A percentile compares a stretch with the other conserved stretches of the same genome.
Evolutionary conservation across 2,329 filamentous ascomycete species (phyloP).

Genomic region (Chaetomium sp.): DNA sequence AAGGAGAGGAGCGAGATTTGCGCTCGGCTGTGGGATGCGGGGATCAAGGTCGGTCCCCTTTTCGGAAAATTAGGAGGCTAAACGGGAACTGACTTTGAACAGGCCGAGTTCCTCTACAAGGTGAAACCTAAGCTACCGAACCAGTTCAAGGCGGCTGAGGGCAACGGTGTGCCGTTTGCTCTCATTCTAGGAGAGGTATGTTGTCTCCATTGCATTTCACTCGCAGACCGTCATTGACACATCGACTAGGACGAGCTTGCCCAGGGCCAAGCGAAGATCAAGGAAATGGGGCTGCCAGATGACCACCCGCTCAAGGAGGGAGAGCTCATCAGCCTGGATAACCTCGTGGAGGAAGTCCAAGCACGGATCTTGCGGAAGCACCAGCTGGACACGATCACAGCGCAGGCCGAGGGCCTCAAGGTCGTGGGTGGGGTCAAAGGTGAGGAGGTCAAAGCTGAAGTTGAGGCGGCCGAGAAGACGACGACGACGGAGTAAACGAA

Average conservation of each 20-base stretch:
- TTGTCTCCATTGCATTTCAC: not conserved
- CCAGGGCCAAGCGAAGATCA: slow-evolving; percentile 78
- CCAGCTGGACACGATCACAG: slow-evolving; percentile 38
- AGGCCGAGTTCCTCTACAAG: slow-evolving; percentile 82
- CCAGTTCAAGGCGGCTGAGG: slow-evolving; percentile 88
- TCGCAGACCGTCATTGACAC: not conserved
- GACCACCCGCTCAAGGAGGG: slow-evolving; percentile 90
- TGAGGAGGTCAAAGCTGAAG: slow-evolving; percentile 29
- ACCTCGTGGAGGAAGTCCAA: slow-evolving; percentile 21
- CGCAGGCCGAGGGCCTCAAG: slow-evolving; percentile 38
- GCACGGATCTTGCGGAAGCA: slow-evolving; percentile 36
- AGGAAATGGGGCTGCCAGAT: slow-evolving; percentile 67
- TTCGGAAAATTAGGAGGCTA: not conserved
- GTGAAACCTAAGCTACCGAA: slow-evolving; percentile 79
- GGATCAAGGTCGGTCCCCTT: slow-evolving; percentile 54
- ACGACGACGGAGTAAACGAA: not conserved
- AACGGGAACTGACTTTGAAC: not conserved
- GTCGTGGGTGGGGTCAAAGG: slow-evolving; percentile 43
- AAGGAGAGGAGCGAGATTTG: slow-evolving; percentile 45
- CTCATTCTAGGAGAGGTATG: slow-evolving; percentile 72
- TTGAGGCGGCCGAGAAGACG: not conserved
- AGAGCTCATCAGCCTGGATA: slow-evolving; percentile 21
- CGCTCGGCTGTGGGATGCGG: slow-evolving; percentile 66
- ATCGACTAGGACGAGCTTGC: slow-evolving; percentile 61
- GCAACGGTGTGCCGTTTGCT: slow-evolving; percentile 71